A percentile compares a stretch with the other conserved stretches of the same genome.
phyloP scores from a whole-genome alignment of 179 eudicot genomes.

The Gypsophila paniculata region DNA sequence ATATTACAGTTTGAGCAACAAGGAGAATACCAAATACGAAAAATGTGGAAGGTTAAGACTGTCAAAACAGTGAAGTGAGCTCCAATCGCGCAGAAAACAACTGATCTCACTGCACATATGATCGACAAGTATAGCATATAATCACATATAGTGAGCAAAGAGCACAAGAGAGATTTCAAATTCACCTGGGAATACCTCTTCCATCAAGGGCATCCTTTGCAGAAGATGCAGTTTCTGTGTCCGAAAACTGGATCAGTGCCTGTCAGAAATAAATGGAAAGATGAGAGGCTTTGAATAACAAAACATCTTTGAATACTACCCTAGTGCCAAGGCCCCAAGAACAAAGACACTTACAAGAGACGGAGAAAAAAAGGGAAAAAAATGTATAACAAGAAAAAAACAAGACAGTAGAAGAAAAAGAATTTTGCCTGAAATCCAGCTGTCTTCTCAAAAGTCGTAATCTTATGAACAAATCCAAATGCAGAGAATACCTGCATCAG shows the following conservation, averaged over 20 bases:
- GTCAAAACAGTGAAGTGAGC: conserved; percentile 18
- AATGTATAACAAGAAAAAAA: no score
- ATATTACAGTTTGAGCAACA: neutral
- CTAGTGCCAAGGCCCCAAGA: neutral
- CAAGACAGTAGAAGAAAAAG: neutral
- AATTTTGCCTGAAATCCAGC: conserved; percentile 88
- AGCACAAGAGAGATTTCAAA: conserved; percentile 28
- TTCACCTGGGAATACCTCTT: conserved; percentile 97
- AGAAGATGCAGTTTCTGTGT: conserved; percentile 77
- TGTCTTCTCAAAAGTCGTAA: conserved; percentile 97
- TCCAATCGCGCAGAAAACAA: conserved; percentile 37
- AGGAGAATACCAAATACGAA: neutral
- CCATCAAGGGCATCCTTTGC: conserved; percentile 98
- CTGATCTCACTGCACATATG: conserved; percentile 38
- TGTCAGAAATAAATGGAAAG: conserved; percentile 27
- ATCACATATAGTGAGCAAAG: conserved; percentile 24
- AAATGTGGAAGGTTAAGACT: conserved; percentile 1
- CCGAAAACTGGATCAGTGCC: conserved; percentile 97
- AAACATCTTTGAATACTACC: neutral
- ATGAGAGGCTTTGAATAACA: neutral
- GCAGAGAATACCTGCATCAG: conserved; percentile 88
- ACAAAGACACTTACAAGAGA: conserved; percentile 1
- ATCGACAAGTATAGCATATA: conserved; percentile 16
- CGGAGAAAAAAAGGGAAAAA: neutral
- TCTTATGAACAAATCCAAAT: conserved; percentile 96